Evolutionary conservation across 2,329 filamentous ascomycete genomes (phyloP), one percentile per base, ranked within the genome.

Genomic region (Penicillium verrucosum): DNA sequence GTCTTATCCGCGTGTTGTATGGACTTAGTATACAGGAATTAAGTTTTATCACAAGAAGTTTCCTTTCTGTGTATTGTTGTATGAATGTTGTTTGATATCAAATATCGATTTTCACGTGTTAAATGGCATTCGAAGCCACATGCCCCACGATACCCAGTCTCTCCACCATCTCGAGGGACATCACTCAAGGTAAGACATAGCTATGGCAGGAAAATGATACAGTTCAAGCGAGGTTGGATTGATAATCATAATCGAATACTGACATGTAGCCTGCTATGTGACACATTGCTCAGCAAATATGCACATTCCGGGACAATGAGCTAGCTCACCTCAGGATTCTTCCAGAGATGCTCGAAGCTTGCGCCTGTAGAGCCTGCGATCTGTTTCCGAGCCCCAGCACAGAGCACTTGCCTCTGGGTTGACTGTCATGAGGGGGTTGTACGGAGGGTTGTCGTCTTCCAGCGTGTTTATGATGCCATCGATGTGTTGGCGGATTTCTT

Each of bases 361-460:
- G 51, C 93, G 85, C 66, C 89, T 92, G 77, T 97, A 97, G 62
- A 85, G 77, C 75, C 92, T 96, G 70, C 89, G 89, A 51, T 93
- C 88, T 2, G 92, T 88, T 0, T 83, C 76, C 4, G 81, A 81
- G 3, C 92, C 92, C 93, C 94, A 99, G 70, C 88, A 94, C 44
- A 97, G 78, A 72, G 87, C 90, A 40, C 89, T 87, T 2, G 92
- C 92, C 67, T 96, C 92, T 0, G 87, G 89, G 62, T 96, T 88
- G 37, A 97, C 90, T 32, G 91, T 83, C 11, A 90, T 92, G 44
- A 93, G 84, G 0, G 94, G 94, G 70, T 99, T 94, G 69, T 96
- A 97, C 0, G 89, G 87, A 0, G 92, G 90, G 2, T 85, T 82
- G 58, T 95, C 90, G 54, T 97, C 92, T 69, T 97, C 92, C n/a